Conservation (phyloP, 2,329 filamentous ascomycete species). For the Parastagonospora nodorum region DNA sequence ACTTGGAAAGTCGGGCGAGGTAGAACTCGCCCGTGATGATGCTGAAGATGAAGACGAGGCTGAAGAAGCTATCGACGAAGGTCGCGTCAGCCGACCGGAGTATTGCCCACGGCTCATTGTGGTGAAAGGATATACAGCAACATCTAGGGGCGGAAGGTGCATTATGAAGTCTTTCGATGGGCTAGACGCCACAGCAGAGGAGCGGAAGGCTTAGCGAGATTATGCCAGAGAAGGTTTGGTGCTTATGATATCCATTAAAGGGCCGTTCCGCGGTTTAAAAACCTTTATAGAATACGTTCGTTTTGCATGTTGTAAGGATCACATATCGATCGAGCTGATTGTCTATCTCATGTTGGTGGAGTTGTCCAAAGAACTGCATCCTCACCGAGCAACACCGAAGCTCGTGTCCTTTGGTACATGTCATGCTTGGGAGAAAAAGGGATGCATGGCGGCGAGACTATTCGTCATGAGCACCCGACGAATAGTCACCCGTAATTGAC, state of each 20-base stretch:
- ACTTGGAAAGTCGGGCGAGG: conserved; percentile 38
- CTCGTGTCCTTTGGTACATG: neutral
- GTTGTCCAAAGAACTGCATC: conserved; percentile 8
- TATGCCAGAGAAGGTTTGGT: conserved; percentile 9
- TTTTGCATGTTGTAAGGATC: neutral
- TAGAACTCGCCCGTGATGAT: conserved; percentile 31
- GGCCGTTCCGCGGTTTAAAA: conserved; percentile 23
- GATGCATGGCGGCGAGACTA: neutral
- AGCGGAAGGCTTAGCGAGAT: conserved; percentile 22
- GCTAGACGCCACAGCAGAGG: conserved; percentile 9
- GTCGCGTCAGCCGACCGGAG: conserved; percentile 25
- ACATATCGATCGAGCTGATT: neutral
- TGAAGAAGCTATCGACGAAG: conserved; percentile 30
- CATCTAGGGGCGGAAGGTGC: conserved; percentile 44
- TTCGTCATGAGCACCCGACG: conserved; percentile 4
- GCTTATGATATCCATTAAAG: conserved; percentile 21
- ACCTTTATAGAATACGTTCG: conserved; percentile 5
- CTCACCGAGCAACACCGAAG: conserved; percentile 30
- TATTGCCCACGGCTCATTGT: conserved; percentile 44
- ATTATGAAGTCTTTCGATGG: conserved; percentile 34
- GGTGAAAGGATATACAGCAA: conserved; percentile 37
- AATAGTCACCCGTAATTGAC: conserved; percentile 13
- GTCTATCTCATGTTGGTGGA: conserved; percentile 1
- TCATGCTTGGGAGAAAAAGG: no score
- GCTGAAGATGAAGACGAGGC: neutral